Evolutionary conservation across 805 yeast genomes (phyloP), one percentile per base, ranked within the genome.

Genomic region (Vanderwaltozyma yarrowii): DNA sequence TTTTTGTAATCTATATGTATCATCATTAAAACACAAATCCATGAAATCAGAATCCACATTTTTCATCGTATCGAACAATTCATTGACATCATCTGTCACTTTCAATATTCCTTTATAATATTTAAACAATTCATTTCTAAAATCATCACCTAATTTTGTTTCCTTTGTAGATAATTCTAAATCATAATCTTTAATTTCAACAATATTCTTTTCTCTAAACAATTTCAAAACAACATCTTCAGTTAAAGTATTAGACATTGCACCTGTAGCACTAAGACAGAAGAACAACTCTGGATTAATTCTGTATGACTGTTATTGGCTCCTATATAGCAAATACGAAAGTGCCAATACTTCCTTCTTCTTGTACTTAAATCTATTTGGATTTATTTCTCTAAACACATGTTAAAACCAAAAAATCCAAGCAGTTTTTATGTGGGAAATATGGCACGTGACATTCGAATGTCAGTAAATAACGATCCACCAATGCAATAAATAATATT

Each of bases 11-110:
- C 47, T 49, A 40, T 37, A 53, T 9, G 26, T 10, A 14, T 47
- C 45, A 41, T 58, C 63, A 32, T 52, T 43, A 32, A 58, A 58
- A 39, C 63, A 58, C n/a, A 58, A 41, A 4, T 50, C 50, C 45
- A 50, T 46, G 29, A 58, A 50, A 7, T 47, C 40, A 2, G 39
- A 33, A 30, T 58, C 61, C 2, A 45, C 42, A 3, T 14, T 37
- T 28, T 45, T 49, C 35, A 56, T 33, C 1, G 39, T 36, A 24
- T 30, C 37, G 30, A 43, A 38, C 32, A 58, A 30, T 2, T 18
- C 16, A 8, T 39, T 39, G 7, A 56, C 52, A 6, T 42, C 42
- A 31, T 45, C 45, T 3, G 60, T 56, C 7, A 56, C 51, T n/a
- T 41, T 39, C 20, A 58, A 32, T 2, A 58, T 46, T 28, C 51